phyloP scores from a whole-genome alignment of 176 grass and related monocot species.

The Eleusine coracana region DNA sequence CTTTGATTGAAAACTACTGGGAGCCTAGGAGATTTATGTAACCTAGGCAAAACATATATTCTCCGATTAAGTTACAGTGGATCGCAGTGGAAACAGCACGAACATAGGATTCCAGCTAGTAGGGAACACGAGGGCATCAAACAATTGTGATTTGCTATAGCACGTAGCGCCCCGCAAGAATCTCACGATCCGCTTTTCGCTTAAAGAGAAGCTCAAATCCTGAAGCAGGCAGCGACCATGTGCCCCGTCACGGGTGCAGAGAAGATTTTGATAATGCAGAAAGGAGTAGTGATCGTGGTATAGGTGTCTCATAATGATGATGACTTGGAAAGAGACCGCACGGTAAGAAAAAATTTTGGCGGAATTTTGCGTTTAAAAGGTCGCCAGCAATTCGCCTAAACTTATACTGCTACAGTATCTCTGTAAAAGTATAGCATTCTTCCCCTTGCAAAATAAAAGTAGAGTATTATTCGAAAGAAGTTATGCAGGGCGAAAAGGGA shows the following conservation, averaged over 20 bases:
- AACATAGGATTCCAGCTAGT: constrained; percentile 31
- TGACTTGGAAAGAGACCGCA: not conserved
- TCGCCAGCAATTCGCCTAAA: not conserved
- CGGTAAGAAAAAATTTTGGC: not conserved
- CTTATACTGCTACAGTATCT: not conserved
- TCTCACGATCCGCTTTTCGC: not conserved
- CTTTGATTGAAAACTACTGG: not conserved
- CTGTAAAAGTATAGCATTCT: not conserved
- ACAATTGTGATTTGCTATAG: not conserved
- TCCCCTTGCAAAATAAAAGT: not conserved
- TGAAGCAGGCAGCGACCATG: not conserved
- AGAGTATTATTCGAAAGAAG: not conserved
- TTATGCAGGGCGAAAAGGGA: not conserved
- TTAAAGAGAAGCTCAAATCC: constrained; percentile 11
- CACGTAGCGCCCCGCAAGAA: constrained; percentile 5
- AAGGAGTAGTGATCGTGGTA: not conserved
- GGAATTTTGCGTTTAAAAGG: too few species aligned
- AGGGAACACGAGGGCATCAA: not conserved
- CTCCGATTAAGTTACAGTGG: constrained; percentile 7
- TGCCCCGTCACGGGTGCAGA: constrained; percentile 28
- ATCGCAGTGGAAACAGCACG: constrained; percentile 30
- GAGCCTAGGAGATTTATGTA: not conserved
- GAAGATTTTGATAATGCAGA: not conserved
- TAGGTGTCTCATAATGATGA: constrained; percentile 1
- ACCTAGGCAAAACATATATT: constrained; percentile 17